phyloP scores from a whole-genome alignment of 352 stramenopile species.

The Thalassiosira sp. region DNA sequence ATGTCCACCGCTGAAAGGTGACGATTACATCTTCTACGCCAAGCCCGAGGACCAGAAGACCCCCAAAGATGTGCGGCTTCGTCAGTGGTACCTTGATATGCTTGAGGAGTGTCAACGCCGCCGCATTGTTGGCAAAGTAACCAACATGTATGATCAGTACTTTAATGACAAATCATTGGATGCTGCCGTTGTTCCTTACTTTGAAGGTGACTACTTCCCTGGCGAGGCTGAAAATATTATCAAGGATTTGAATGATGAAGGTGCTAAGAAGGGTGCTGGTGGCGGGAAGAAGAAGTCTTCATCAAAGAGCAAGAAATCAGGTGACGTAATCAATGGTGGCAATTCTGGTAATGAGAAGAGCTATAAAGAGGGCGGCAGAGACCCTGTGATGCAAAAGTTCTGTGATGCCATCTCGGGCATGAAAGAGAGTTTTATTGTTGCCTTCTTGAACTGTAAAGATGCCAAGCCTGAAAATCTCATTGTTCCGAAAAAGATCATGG shows the following conservation, averaged over 20 bases:
- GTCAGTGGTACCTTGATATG: constrained; percentile 88
- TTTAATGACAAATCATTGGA: constrained; percentile 81
- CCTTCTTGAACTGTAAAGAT: constrained; percentile 87
- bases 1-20: constrained; percentile 97
- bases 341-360: constrained; percentile 56
- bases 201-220: constrained; percentile 99
- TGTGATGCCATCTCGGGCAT: constrained; percentile 95
- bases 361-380: constrained; percentile 69
- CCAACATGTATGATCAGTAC: constrained; percentile 96
- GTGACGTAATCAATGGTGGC: constrained; percentile 33
- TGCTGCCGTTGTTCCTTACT: constrained; percentile 93
- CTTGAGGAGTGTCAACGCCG: constrained; percentile 77
- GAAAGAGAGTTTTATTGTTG: constrained; percentile 99
- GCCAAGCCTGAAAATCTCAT: constrained; percentile 73
- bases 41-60: constrained; percentile 99
- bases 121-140: constrained; percentile 91
- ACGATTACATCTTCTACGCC: constrained; percentile 99
- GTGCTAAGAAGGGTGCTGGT: constrained; percentile 60
- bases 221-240: constrained; percentile 98
- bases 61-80: constrained; percentile 95
- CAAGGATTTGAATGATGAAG: constrained; percentile 92
- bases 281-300: constrained; percentile 61
- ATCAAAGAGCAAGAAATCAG: constrained; percentile 60
- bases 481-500: constrained; percentile 70
- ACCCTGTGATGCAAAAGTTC: constrained; percentile 97